Evolutionary conservation across 495 filamentous ascomycete species (phyloP).

Genomic region (Neurospora sp.): DNA sequence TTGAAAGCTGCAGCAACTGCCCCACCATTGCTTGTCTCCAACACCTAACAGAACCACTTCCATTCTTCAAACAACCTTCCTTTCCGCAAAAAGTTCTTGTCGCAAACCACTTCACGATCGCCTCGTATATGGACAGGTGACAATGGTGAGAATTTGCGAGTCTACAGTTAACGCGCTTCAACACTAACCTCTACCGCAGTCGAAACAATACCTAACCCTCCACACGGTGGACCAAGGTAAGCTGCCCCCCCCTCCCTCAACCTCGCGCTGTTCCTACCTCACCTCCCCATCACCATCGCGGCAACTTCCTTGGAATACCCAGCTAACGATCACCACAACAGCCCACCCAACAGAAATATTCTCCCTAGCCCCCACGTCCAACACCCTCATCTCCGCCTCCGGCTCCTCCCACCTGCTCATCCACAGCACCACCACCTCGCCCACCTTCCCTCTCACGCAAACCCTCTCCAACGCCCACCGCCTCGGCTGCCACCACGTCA

Average conservation of each 20-base stretch:
- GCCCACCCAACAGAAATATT: slow-evolving; percentile 87
- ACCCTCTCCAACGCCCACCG: slow-evolving; percentile 66
- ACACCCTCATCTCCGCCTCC: slow-evolving; percentile 66
- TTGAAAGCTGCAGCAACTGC: neutral
- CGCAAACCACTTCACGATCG: neutral
- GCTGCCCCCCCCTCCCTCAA: slow-evolving; percentile 7
- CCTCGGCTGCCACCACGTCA: slow-evolving; percentile 82
- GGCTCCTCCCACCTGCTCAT: slow-evolving; percentile 72
- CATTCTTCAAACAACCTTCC: neutral
- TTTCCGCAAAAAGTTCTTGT: neutral
- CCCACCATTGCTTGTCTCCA: neutral
- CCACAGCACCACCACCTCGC: slow-evolving; percentile 58
- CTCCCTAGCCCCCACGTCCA: slow-evolving; percentile 71
- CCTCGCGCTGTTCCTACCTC: no score
- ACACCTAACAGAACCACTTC: neutral
- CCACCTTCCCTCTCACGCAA: slow-evolving; percentile 67
- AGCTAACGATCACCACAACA: slow-evolving; percentile 13
- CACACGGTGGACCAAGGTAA: slow-evolving; percentile 82
- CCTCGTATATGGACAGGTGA: slow-evolving; percentile 22
- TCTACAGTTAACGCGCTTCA: neutral
- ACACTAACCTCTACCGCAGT: slow-evolving; percentile 41
- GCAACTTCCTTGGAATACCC: no score
- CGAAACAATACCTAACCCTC: slow-evolving; percentile 92
- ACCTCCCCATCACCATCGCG: no score
- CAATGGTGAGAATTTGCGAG: slow-evolving; percentile 26